Evolutionary conservation across 768 basidiomycete species (phyloP).

Genomic region (Terana coerulea): DNA sequence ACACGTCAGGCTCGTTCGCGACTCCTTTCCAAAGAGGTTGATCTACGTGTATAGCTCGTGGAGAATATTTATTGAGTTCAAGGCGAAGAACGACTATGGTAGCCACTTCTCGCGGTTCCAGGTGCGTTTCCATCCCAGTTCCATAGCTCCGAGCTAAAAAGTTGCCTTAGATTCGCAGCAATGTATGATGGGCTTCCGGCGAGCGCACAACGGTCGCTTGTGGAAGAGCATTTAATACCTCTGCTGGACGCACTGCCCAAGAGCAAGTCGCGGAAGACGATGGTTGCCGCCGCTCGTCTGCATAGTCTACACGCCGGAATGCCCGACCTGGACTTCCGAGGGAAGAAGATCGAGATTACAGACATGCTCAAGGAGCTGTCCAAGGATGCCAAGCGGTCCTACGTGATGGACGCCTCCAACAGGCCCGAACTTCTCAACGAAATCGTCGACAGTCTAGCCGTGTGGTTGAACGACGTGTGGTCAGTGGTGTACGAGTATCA

Average conservation of each 20-base stretch:
- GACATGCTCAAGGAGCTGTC: conserved; percentile 48
- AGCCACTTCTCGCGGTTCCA: no score
- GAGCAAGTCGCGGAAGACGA: conserved; percentile 34
- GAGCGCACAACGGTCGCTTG: conserved; percentile 45
- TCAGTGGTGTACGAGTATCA: conserved; percentile 54
- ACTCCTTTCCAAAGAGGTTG: no score
- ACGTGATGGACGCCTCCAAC: conserved; percentile 50
- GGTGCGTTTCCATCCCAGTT: no score
- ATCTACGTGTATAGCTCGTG: no score
- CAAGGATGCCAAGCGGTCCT: conserved; percentile 48
- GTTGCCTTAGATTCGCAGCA: conserved; percentile 38
- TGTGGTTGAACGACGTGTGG: conserved; percentile 69
- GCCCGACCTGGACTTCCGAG: conserved; percentile 48
- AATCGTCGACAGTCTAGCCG: conserved; percentile 47
- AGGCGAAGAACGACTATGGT: no score
- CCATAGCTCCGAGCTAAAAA: no score
- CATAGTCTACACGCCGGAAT: conserved; percentile 36
- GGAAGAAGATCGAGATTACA: conserved; percentile 53
- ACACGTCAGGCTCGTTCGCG: no score
- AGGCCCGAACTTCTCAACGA: conserved; percentile 54
- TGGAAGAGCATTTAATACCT: conserved; percentile 47
- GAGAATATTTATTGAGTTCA: no score
- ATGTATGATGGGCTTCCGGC: conserved; percentile 50
- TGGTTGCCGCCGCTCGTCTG: conserved; percentile 38
- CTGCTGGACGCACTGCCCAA: conserved; percentile 43